phyloP scores from a whole-genome alignment of 2,329 filamentous ascomycete species.

The Bipolaris sorokiniana region DNA sequence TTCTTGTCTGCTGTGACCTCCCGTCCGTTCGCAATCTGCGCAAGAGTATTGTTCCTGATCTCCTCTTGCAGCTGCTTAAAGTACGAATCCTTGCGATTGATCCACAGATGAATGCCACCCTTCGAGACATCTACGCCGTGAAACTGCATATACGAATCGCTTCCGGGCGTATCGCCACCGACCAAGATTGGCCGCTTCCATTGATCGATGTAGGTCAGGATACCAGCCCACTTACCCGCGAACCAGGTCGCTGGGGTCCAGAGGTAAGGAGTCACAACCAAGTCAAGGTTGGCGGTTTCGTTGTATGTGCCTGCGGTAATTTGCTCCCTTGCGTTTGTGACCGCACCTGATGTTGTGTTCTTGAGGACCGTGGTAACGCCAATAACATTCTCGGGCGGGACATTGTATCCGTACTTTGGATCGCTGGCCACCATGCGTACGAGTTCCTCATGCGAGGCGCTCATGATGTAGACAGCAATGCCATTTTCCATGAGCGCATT shows the following conservation, averaged over 20 bases:
- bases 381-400: slow-evolving; percentile 39
- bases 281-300: slow-evolving; percentile 32
- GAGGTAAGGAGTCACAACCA: slow-evolving; percentile 35
- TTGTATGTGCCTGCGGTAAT: slow-evolving; percentile 35
- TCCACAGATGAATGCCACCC: slow-evolving; percentile 40
- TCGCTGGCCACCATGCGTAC: slow-evolving; percentile 42
- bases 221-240: slow-evolving; percentile 40
- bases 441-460: slow-evolving; percentile 41
- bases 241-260: slow-evolving; percentile 44
- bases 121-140: slow-evolving; percentile 38
- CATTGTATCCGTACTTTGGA: slow-evolving; percentile 42
- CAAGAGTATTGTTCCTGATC: slow-evolving; percentile 31
- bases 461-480: slow-evolving; percentile 40
- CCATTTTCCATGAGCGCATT: slow-evolving; percentile 40
- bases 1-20: slow-evolving; percentile 41
- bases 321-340: slow-evolving; percentile 38
- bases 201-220: slow-evolving; percentile 39
- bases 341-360: slow-evolving; percentile 33
- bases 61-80: slow-evolving; percentile 29
- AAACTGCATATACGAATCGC: slow-evolving; percentile 42
- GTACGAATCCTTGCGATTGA: slow-evolving; percentile 32
- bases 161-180: slow-evolving; percentile 39
- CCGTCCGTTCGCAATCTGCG: slow-evolving; percentile 34
- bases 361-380: slow-evolving; percentile 39
- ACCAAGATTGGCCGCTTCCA: slow-evolving; percentile 41